Conservation (phyloP, 2,329 filamentous ascomycete genomes). For the Diaporthe vexans region DNA sequence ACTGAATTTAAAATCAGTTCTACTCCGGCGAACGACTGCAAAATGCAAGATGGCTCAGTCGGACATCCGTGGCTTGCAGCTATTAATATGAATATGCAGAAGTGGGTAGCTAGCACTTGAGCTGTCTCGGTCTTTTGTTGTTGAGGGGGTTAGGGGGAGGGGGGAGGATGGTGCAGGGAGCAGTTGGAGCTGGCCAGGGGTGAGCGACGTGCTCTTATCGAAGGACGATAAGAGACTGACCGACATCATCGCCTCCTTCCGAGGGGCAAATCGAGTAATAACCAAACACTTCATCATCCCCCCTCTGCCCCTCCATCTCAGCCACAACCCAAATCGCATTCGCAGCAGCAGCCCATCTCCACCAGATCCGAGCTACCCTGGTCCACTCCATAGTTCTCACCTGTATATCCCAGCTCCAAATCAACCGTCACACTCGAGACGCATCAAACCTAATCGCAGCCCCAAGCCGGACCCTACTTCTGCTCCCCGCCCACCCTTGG, state of each 20-base stretch:
- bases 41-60: neutral
- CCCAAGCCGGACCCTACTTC: slow-evolving; percentile 30
- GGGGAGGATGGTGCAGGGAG: no score
- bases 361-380: neutral
- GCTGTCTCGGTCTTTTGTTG: no score
- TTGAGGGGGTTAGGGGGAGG: no score
- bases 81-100: no score
- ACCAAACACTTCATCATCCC: neutral
- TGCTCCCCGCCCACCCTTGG: slow-evolving; percentile 6
- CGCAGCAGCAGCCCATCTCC: neutral
- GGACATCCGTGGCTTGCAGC: slow-evolving; percentile 4
- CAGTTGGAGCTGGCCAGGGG: neutral
- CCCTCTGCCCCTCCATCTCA: neutral
- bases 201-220: slow-evolving; percentile 3
- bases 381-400: neutral
- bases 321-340: neutral
- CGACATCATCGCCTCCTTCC: slow-evolving; percentile 11
- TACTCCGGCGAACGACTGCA: neutral
- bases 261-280: slow-evolving; percentile 12
- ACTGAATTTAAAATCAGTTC: neutral
- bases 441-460: slow-evolving; percentile 21
- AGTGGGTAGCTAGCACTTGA: no score
- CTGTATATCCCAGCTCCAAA: neutral
- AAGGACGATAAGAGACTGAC: neutral
- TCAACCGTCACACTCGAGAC: neutral